A percentile compares a stretch with the other conserved stretches of the same genome.
Evolutionary conservation across 306 rosid species (phyloP).

Genomic region (Casuarina cunninghamiana): DNA sequence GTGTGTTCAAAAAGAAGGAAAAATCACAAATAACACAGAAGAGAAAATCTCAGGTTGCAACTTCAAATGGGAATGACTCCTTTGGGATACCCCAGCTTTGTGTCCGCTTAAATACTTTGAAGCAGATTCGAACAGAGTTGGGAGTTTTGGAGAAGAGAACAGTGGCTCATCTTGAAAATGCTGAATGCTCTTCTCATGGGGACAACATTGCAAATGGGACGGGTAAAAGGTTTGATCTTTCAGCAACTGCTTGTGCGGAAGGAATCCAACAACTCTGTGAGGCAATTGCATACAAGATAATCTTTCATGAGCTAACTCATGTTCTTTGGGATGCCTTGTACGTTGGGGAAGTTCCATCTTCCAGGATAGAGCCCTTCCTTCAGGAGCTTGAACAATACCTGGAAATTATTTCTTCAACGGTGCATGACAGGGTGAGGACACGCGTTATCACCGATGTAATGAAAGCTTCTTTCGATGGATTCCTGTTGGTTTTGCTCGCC

Average conservation of each 20-base stretch:
- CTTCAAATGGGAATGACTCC: slow-evolving; percentile 48
- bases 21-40: slow-evolving; percentile 53
- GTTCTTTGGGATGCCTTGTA: slow-evolving; percentile 83
- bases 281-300: slow-evolving; percentile 65
- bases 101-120: slow-evolving; percentile 81
- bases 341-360: slow-evolving; percentile 56
- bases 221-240: slow-evolving; percentile 65
- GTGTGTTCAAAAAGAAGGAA: slow-evolving; percentile 76
- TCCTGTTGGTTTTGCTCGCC: slow-evolving; percentile 74
- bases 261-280: slow-evolving; percentile 77
- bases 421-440: slow-evolving; percentile 84
- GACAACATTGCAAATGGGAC: slow-evolving; percentile 37
- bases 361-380: slow-evolving; percentile 81
- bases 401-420: slow-evolving; percentile 83
- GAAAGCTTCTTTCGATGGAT: slow-evolving; percentile 89
- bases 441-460: slow-evolving; percentile 79
- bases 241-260: slow-evolving; percentile 64
- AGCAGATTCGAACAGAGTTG: slow-evolving; percentile 73
- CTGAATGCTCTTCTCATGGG: slow-evolving; percentile 33
- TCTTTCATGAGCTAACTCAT: slow-evolving; percentile 66
- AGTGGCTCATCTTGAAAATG: slow-evolving; percentile 57
- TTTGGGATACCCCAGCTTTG: slow-evolving; percentile 69
- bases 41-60: slow-evolving; percentile 61
- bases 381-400: slow-evolving; percentile 80
- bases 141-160: slow-evolving; percentile 69